Conservation (phyloP, 352 stramenopile genomes). For the Phytophthora sp. region DNA sequence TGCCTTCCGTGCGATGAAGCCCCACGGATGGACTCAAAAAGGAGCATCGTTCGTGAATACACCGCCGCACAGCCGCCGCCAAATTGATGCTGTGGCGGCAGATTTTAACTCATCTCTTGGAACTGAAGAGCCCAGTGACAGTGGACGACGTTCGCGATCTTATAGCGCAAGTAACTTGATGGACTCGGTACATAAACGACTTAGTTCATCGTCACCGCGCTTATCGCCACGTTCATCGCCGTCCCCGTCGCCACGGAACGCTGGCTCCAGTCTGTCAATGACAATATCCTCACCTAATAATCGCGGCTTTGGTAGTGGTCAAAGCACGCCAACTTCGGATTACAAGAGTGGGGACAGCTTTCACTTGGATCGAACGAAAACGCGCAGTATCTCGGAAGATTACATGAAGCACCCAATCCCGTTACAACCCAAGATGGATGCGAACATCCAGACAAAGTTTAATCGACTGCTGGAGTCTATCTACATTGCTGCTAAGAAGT, state of each 20-base stretch:
- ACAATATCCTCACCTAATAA: slow-evolving; percentile 83
- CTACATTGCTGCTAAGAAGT: slow-evolving; percentile 85
- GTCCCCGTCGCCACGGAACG: slow-evolving; percentile 56
- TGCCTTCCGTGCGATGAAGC: slow-evolving; percentile 85
- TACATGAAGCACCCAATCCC: slow-evolving; percentile 63
- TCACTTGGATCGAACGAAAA: slow-evolving; percentile 56
- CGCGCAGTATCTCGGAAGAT: slow-evolving; percentile 83
- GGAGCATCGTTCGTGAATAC: slow-evolving; percentile 89
- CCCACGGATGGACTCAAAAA: slow-evolving; percentile 87
- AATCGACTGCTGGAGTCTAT: slow-evolving; percentile 86
- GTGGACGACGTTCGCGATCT: slow-evolving; percentile 62
- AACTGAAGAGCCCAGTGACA: slow-evolving; percentile 62
- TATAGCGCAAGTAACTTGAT: slow-evolving; percentile 88
- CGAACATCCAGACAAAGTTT: slow-evolving; percentile 84
- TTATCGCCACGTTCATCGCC: slow-evolving; percentile 76
- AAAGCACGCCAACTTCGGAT: slow-evolving; percentile 72
- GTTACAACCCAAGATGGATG: slow-evolving; percentile 83
- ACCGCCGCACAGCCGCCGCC: slow-evolving; percentile 80
- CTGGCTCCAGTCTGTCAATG: slow-evolving; percentile 54
- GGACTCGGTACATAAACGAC: slow-evolving; percentile 83
- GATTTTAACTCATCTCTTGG: slow-evolving; percentile 89
- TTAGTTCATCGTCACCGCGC: slow-evolving; percentile 66
- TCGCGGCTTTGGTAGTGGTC: slow-evolving; percentile 62
- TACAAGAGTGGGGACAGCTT: slow-evolving; percentile 65
- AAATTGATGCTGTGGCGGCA: slow-evolving; percentile 87